Evolutionary conservation across 257 asterid species (phyloP), one percentile per base, ranked within the genome.

Genomic region (Plantago major): DNA sequence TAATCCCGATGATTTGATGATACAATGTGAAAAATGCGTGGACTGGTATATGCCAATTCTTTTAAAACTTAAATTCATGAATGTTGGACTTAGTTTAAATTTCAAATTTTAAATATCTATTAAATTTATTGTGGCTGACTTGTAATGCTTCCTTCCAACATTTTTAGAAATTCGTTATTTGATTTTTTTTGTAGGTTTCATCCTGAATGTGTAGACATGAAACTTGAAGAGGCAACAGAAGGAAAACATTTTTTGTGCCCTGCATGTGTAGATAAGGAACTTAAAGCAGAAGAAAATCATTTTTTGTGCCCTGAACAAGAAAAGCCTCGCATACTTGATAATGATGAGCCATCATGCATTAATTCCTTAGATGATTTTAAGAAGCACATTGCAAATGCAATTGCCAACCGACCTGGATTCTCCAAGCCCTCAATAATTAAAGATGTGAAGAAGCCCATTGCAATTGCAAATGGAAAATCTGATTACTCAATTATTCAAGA

Each of bases 1-100:
- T 58, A 87, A 84, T 59, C 96, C 94, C 12, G 96, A 87, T 76
- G 81, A 79, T 51, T 54, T 84, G 46, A 82, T 87, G 94, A 80
- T 82, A 45, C 87, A 84, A 65, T 84, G 96, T 10, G 96, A 84
- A 63, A 76, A 70, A 13, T 87, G 96, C 74, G 73, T 76, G 54
- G 85, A 84, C 71, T 87, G 96, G 96, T 87, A 84, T 33, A 4
- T 33, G 7, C 40, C 40, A 33, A 33, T 3, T 4, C 6, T 33
- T 33, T 1, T 33, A 33, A 33, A 33, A 33, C 40, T 4, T 4
- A 33, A 5, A 33, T 33, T 33, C 40, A 33, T 0, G 8, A 22
- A 22, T 22, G 26, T 22, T 22, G 26, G 26, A 33, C 40, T 33
- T 3, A 33, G 40, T 33, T 33, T 22, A 22, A n/a, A n/a, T n/a